These are phyloP conservation scores for Moesziomyces parantarcticus DNA, from an alignment of 1,284 basidiomycete species.

Conservation along the genomic window DNA sequence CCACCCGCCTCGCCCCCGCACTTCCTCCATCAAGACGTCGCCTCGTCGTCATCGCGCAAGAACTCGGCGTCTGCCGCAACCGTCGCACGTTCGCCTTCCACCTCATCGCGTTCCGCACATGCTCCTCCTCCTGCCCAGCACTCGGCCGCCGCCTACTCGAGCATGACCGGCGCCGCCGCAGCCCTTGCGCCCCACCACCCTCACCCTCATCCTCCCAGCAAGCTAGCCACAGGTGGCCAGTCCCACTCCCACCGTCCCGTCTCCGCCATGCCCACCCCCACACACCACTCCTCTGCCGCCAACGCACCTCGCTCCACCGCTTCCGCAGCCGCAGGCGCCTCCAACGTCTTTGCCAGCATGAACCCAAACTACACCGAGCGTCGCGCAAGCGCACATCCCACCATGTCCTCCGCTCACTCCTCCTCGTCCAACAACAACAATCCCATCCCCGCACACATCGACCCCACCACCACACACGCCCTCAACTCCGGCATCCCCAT, in stretches of 20 bases:
- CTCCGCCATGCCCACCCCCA: constrained; percentile 61
- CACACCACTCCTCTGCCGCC: constrained; percentile 26
- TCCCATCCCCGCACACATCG: constrained; percentile 24
- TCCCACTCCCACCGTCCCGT: constrained; percentile 58
- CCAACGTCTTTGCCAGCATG: constrained; percentile 49
- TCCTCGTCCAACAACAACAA: constrained; percentile 6
- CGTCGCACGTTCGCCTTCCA: constrained; percentile 22
- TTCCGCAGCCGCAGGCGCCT: constrained; percentile 12
- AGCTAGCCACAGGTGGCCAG: constrained; percentile 58
- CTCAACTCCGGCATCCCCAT: constrained; percentile 60
- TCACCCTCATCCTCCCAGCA: constrained; percentile 50
- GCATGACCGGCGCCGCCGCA: constrained; percentile 41
- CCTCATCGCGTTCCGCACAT: constrained; percentile 20
- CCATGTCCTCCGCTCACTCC: constrained; percentile 45
- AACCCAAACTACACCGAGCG: constrained; percentile 51
- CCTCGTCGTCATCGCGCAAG: constrained; percentile 9
- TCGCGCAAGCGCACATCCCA: constrained; percentile 61
- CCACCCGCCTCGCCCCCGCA: constrained; percentile 44
- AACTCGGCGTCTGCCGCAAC: constrained; percentile 15
- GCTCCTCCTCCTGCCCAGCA: constrained; percentile 9
- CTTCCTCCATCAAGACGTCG: constrained; percentile 7
- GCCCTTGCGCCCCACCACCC: constrained; percentile 40
- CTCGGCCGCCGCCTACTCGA: constrained; percentile 20
- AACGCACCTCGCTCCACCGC: constrained; percentile 6
- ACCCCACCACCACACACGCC: constrained; percentile 52